Conservation (phyloP, 73 alveolate species). For the Tetrahymena thermophila region DNA sequence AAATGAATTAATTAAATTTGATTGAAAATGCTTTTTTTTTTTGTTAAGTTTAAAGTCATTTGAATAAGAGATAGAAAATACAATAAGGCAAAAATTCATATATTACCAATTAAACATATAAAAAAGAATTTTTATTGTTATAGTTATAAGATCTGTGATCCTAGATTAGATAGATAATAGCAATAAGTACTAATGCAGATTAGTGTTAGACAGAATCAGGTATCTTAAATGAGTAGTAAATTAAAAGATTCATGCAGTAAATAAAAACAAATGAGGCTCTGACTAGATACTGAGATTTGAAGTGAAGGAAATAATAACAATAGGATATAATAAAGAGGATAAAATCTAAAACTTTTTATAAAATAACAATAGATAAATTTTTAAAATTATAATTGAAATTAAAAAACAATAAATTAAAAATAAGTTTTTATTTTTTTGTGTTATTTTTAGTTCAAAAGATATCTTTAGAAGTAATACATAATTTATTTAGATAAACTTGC, state of each 20-base stretch:
- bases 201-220: neutral
- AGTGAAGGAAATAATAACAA: neutral
- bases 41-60: neutral
- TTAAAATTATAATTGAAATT: neutral
- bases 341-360: neutral
- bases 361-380: neutral
- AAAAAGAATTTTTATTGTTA: neutral
- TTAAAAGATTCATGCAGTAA: neutral
- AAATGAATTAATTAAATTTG: no score
- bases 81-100: neutral
- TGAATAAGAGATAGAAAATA: no score
- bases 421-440: neutral
- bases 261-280: neutral
- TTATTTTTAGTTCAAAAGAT: neutral
- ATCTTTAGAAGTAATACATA: neutral
- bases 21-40: no score
- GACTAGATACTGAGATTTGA: neutral
- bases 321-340: neutral
- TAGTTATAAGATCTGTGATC: neutral
- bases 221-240: neutral
- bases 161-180: neutral
- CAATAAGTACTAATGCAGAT: neutral
- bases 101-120: neutral
- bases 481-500: no score
- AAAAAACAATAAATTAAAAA: no score